These are phyloP conservation scores for Paecilomyces variotii DNA, from an alignment of 2,329 filamentous ascomycete genomes.

Conservation along the genomic window DNA sequence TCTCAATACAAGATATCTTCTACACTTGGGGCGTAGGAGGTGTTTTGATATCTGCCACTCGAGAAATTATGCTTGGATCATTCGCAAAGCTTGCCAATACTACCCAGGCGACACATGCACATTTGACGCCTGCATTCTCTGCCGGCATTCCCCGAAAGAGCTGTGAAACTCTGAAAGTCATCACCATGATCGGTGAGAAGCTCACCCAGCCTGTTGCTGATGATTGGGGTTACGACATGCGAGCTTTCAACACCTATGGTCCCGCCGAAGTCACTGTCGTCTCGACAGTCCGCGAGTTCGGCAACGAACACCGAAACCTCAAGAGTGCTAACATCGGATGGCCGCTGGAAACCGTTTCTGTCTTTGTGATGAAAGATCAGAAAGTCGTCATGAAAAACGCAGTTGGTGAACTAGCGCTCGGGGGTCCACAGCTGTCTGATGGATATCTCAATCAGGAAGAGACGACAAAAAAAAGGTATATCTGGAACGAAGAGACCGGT, in stretches of 20 bases:
- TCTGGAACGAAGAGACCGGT: slow-evolving; percentile 19
- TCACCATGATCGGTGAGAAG: slow-evolving; percentile 29
- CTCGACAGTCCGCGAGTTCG: slow-evolving; percentile 23
- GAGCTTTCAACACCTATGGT: slow-evolving; percentile 33
- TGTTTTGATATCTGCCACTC: slow-evolving; percentile 17
- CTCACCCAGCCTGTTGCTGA: slow-evolving; percentile 24
- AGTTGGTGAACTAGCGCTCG: slow-evolving; percentile 21
- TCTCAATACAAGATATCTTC: slow-evolving; percentile 29
- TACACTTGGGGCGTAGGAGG: slow-evolving; percentile 23
- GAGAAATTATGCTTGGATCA: slow-evolving; percentile 21
- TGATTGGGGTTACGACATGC: slow-evolving; percentile 29
- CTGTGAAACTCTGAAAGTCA: slow-evolving; percentile 22
- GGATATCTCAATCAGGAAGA: slow-evolving; percentile 24
- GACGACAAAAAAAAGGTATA: slow-evolving; percentile 20
- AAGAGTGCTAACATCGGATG: slow-evolving; percentile 25
- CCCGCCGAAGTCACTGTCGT: slow-evolving; percentile 30
- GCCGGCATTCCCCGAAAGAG: slow-evolving; percentile 18
- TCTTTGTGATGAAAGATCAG: slow-evolving; percentile 19
- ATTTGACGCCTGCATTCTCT: slow-evolving; percentile 25
- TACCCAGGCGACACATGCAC: slow-evolving; percentile 20
- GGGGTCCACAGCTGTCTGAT: slow-evolving; percentile 21
- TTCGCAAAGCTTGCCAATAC: slow-evolving; percentile 18
- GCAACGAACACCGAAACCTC: slow-evolving; percentile 13
- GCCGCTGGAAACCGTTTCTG: slow-evolving; percentile 22
- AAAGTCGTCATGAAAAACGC: slow-evolving; percentile 17